Conservation (phyloP, 257 asterid species). For the Thymus quinquecostatus region DNA sequence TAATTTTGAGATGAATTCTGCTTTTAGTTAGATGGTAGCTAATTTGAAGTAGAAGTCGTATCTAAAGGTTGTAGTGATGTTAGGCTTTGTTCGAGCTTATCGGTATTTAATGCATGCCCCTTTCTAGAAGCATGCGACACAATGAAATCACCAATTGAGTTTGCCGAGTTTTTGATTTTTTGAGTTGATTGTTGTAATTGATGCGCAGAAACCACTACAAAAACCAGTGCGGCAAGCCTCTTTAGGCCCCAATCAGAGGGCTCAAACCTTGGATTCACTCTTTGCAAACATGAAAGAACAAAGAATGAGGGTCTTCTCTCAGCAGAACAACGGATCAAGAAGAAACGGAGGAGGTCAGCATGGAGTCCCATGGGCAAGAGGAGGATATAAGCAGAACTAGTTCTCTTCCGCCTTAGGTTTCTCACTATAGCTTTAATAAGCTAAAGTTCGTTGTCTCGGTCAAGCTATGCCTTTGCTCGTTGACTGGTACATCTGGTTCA, state of each 20-base stretch:
- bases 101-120: background rate
- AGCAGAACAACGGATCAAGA: constrained; percentile 42
- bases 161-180: background rate
- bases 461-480: background rate
- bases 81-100: background rate
- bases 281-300: constrained; percentile 93
- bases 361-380: constrained; percentile 72
- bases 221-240: constrained; percentile 42
- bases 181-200: background rate
- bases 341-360: constrained; percentile 63
- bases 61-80: background rate
- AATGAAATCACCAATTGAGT: background rate
- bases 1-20: background rate
- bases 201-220: constrained; percentile 46
- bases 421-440: constrained; percentile 17
- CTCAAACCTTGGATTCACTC: constrained; percentile 82
- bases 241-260: constrained; percentile 50
- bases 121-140: background rate
- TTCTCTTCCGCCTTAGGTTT: background rate
- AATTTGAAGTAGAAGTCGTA: background rate
- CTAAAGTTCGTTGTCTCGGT: background rate
- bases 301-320: constrained; percentile 59
- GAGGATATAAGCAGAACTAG: constrained; percentile 43
- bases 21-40: background rate
- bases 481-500: background rate